Evolutionary conservation across 768 basidiomycete species (phyloP).

Genomic region (Pleurotus djamor): DNA sequence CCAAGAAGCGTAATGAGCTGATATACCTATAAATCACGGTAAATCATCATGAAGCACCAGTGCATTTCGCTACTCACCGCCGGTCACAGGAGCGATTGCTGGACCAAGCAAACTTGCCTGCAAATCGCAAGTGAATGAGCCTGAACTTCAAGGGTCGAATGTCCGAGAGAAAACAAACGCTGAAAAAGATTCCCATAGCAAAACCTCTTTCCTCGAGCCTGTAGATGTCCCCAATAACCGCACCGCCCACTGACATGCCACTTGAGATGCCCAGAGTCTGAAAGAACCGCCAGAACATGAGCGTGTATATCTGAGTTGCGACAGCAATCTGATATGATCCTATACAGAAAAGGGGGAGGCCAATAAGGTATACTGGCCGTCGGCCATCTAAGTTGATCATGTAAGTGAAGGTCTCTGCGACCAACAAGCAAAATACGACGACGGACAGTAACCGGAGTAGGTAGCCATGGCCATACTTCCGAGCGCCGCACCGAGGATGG

Average conservation of each 20-base stretch:
- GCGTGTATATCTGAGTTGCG: constrained; percentile 34
- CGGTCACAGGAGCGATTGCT: constrained; percentile 56
- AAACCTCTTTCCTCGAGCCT: constrained; percentile 56
- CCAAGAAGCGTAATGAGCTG: constrained; percentile 66
- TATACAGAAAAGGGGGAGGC: constrained; percentile 55
- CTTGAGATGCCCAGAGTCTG: constrained; percentile 68
- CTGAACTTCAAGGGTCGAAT: neutral
- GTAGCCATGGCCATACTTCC: constrained; percentile 52
- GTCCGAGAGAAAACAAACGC: constrained; percentile 27
- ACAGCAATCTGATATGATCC: constrained; percentile 60
- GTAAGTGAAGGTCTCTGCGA: neutral
- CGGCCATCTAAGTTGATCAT: constrained; percentile 52
- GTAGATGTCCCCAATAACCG: constrained; percentile 67
- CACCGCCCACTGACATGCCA: constrained; percentile 51
- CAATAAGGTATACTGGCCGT: constrained; percentile 54
- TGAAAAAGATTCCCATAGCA: constrained; percentile 59
- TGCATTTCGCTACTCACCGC: constrained; percentile 31
- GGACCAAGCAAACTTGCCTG: constrained; percentile 57
- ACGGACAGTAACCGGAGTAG: constrained; percentile 47
- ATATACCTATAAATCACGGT: constrained; percentile 29
- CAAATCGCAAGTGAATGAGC: neutral
- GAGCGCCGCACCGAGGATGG: constrained; percentile 43
- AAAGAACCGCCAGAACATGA: constrained; percentile 62
- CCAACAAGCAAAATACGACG: neutral
- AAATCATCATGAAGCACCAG: neutral